Evolutionary conservation across 371 early-diverging fungal genomes (phyloP).

Genomic region (Chytridium lagenaria): DNA sequence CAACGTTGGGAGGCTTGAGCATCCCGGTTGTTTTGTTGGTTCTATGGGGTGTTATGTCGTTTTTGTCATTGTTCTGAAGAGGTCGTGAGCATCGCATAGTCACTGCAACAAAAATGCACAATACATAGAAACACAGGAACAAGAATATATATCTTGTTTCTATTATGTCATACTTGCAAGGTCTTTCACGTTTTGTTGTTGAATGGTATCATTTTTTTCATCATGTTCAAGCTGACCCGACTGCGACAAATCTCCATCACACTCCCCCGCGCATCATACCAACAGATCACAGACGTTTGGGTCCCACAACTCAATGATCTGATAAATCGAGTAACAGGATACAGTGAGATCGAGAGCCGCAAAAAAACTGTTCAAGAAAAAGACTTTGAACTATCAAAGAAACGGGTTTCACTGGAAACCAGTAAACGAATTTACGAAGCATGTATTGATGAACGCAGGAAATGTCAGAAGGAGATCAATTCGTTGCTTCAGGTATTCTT

Average conservation of each 20-base stretch:
- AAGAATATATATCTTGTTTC: too few relatives aligned
- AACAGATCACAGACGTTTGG: conserved; percentile 1
- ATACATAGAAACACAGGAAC: too few relatives aligned
- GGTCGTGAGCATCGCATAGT: too few relatives aligned
- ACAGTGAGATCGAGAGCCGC: conserved; percentile 73
- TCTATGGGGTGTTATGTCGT: not conserved
- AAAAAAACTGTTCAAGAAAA: conserved; percentile 73
- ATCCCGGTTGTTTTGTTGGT: conserved; percentile 7
- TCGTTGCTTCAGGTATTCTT: conserved; percentile 69
- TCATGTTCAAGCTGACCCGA: too few relatives aligned
- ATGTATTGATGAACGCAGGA: conserved; percentile 71
- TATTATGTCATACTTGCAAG: too few relatives aligned
- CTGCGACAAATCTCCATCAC: not conserved
- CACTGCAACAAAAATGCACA: too few relatives aligned
- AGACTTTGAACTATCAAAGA: conserved; percentile 66
- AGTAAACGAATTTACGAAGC: conserved; percentile 74
- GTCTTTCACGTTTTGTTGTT: too few relatives aligned
- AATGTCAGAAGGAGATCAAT: conserved; percentile 87
- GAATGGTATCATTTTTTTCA: too few relatives aligned
- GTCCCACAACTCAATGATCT: not conserved
- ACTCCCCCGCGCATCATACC: not conserved
- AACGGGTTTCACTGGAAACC: conserved; percentile 62
- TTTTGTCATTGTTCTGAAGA: conserved; percentile 1
- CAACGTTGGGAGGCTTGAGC: not conserved
- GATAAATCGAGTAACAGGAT: conserved; percentile 86